A percentile compares a stretch with the other conserved stretches of the same genome.
Evolutionary conservation across 2,329 filamentous ascomycete genomes (phyloP).

Genomic region (Penicillium paneum): DNA sequence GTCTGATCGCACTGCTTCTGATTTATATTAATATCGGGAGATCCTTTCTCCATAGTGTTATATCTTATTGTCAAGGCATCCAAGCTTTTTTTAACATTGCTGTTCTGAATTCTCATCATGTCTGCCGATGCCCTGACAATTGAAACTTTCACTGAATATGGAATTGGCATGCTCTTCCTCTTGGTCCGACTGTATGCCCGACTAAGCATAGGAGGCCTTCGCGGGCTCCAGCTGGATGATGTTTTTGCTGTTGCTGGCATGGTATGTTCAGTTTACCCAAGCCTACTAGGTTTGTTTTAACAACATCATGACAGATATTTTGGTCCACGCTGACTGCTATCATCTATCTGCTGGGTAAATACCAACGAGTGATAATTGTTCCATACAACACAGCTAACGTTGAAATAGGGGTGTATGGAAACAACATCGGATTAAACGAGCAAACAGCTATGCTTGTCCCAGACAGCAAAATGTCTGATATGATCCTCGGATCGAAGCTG

Average conservation of each 20-base stretch:
- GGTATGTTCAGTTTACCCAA: slow-evolving; percentile 4
- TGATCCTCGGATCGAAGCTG: slow-evolving; percentile 30
- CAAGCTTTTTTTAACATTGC: not conserved
- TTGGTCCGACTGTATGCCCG: slow-evolving; percentile 12
- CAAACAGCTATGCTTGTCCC: slow-evolving; percentile 27
- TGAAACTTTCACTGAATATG: slow-evolving; percentile 21
- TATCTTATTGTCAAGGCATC: not conserved
- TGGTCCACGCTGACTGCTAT: slow-evolving; percentile 13
- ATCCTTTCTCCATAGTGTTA: not conserved
- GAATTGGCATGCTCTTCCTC: slow-evolving; percentile 17
- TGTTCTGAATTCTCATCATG: slow-evolving; percentile 1
- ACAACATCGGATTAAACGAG: slow-evolving; percentile 29
- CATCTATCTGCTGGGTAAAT: slow-evolving; percentile 13
- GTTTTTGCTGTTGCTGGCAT: slow-evolving; percentile 16
- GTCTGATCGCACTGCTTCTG: not conserved
- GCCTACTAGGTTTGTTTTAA: not conserved
- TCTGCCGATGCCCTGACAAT: slow-evolving; percentile 8
- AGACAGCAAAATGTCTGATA: slow-evolving; percentile 19
- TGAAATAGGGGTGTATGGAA: slow-evolving; percentile 24
- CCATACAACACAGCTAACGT: not conserved
- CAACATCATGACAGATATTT: slow-evolving; percentile 8
- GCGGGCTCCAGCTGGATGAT: slow-evolving; percentile 16
- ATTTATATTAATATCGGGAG: not conserved
- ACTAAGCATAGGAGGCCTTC: slow-evolving; percentile 9
- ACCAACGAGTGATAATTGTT: not conserved